These are phyloP conservation scores for Posidonia australis DNA, from an alignment of 106 monocot genomes.

Conservation along the genomic window DNA sequence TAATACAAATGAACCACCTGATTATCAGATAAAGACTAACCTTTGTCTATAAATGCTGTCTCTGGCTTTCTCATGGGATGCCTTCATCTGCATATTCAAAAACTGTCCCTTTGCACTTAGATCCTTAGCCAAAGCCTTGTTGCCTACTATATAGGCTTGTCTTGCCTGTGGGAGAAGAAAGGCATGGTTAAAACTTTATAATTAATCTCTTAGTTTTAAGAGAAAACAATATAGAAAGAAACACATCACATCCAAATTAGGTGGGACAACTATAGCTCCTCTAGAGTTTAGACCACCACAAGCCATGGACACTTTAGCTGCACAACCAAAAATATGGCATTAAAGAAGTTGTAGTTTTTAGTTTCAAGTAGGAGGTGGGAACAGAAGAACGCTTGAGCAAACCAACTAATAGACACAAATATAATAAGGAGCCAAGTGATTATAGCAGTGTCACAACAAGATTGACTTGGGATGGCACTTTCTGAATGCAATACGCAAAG, in stretches of 20 bases:
- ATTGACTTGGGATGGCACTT: no score
- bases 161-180: constrained; percentile 41
- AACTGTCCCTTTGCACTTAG: constrained; percentile 67
- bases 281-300: not conserved
- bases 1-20: not conserved
- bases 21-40: constrained; percentile 12
- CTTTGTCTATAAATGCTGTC: constrained; percentile 70
- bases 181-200: not conserved
- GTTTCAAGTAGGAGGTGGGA: no score
- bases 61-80: constrained; percentile 84
- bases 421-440: no score
- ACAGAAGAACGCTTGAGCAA: no score
- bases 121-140: constrained; percentile 81
- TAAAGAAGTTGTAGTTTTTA: no score
- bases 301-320: no score
- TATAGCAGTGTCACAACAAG: no score
- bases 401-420: no score
- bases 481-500: no score
- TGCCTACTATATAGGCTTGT: constrained; percentile 65
- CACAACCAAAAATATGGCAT: no score
- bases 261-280: no score
- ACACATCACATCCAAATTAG: not conserved
- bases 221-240: not conserved
- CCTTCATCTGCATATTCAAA: constrained; percentile 75
- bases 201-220: not conserved